Evolutionary conservation across 1,139 yeast genomes (phyloP).

Genomic region (Taphrina sp.): DNA sequence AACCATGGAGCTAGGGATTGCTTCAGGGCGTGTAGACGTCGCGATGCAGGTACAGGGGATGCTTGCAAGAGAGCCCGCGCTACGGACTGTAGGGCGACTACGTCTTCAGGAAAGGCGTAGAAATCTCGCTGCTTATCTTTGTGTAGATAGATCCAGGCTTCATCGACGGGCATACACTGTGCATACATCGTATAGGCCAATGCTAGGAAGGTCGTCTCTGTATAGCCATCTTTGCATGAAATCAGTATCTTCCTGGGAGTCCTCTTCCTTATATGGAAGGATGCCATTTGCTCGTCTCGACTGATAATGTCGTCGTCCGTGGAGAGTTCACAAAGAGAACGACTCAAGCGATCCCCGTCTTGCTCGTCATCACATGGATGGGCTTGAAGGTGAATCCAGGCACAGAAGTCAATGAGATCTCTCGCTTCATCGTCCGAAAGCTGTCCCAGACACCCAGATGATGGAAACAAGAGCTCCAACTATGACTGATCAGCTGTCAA

Average conservation of each 20-base stretch:
- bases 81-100: conserved; percentile 60
- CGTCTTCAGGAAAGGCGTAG: conserved; percentile 76
- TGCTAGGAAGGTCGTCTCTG: conserved; percentile 76
- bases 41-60: conserved; percentile 43
- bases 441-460: conserved; percentile 3
- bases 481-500: too few relatives aligned
- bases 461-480: conserved; percentile 23
- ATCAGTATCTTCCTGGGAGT: conserved; percentile 49
- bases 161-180: conserved; percentile 52
- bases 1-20: conserved; percentile 43
- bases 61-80: conserved; percentile 58
- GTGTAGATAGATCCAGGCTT: conserved; percentile 61
- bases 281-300: conserved; percentile 1
- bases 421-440: neutral
- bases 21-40: conserved; percentile 31
- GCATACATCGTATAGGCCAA: conserved; percentile 70
- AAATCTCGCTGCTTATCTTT: conserved; percentile 68
- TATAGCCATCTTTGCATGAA: conserved; percentile 87
- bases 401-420: conserved; percentile 14
- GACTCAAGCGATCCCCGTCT: neutral
- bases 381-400: conserved; percentile 17
- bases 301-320: conserved; percentile 46
- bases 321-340: too few relatives aligned
- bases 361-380: neutral
- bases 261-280: neutral